Conservation (phyloP, 2,329 filamentous ascomycete species). For the Sporothrix pseudoabietina region DNA sequence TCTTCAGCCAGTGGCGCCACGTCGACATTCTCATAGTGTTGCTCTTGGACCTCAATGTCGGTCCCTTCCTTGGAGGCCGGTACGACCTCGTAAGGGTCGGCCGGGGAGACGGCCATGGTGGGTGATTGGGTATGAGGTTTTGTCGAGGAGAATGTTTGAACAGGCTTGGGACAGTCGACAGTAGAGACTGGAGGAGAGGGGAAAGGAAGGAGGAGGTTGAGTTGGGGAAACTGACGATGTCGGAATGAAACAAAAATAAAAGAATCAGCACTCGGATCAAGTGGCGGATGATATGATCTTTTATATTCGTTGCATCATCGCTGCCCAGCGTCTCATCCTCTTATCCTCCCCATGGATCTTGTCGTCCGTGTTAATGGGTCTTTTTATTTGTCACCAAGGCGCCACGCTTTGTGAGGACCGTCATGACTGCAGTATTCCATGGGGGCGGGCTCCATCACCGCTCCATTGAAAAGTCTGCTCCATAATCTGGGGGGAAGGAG, state of each 20-base stretch:
- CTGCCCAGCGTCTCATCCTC: background rate
- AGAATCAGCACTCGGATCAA: background rate
- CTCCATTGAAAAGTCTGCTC: background rate
- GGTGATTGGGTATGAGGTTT: background rate
- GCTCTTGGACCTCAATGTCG: slow-evolving; percentile 14
- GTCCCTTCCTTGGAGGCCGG: slow-evolving; percentile 15
- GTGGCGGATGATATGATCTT: background rate
- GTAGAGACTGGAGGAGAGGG: background rate
- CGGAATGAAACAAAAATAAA: background rate
- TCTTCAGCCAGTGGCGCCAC: slow-evolving; percentile 1
- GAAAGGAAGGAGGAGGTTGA: background rate
- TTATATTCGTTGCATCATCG: background rate
- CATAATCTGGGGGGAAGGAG: background rate
- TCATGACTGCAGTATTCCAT: background rate
- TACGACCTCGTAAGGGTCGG: slow-evolving; percentile 12
- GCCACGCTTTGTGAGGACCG: background rate
- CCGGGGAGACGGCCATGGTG: slow-evolving; percentile 19
- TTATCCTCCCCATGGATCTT: background rate
- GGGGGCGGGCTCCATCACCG: background rate
- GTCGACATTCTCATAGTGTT: slow-evolving; percentile 1
- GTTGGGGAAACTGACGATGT: background rate
- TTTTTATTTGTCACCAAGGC: background rate
- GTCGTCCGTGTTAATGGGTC: slow-evolving; percentile 14
- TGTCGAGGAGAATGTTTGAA: background rate
- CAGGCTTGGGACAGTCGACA: background rate